Evolutionary conservation across 2,329 filamentous ascomycete species (phyloP).

Genomic region (Aureobasidium sp.): DNA sequence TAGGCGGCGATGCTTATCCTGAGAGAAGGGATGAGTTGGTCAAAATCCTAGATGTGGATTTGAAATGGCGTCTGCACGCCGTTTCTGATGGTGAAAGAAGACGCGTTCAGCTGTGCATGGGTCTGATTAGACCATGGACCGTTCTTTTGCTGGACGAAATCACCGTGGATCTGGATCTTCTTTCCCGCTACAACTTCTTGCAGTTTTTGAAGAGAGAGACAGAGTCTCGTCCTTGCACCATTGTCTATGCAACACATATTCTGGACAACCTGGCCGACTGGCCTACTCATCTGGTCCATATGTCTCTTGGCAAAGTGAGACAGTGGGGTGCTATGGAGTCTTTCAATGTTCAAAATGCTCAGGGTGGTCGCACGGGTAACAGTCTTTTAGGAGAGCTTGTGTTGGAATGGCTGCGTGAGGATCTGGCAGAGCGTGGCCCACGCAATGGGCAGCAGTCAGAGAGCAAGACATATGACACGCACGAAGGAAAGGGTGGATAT

Average conservation of each 20-base stretch:
- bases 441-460: conserved; percentile 53
- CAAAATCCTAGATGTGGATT: conserved; percentile 81
- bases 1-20: conserved; percentile 78
- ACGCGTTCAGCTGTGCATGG: conserved; percentile 93
- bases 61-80: conserved; percentile 89
- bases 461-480: conserved; percentile 54
- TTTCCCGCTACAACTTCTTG: conserved; percentile 77
- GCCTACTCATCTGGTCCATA: conserved; percentile 93
- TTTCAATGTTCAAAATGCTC: conserved; percentile 52
- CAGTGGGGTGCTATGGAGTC: conserved; percentile 69
- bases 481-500: conserved; percentile 55
- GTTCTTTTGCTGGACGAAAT: conserved; percentile 91
- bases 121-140: conserved; percentile 80
- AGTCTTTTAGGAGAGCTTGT: conserved; percentile 81
- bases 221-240: conserved; percentile 69
- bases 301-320: conserved; percentile 81
- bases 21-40: conserved; percentile 81
- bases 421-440: conserved; percentile 70
- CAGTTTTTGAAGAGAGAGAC: conserved; percentile 82
- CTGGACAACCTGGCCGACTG: conserved; percentile 89
- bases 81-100: conserved; percentile 88
- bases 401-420: conserved; percentile 74
- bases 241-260: conserved; percentile 97
- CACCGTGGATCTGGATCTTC: conserved; percentile 88
- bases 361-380: conserved; percentile 53